Base-by-base conservation (phyloP, 352 stramenopile species). In the Phytophthora litchii region DNA sequence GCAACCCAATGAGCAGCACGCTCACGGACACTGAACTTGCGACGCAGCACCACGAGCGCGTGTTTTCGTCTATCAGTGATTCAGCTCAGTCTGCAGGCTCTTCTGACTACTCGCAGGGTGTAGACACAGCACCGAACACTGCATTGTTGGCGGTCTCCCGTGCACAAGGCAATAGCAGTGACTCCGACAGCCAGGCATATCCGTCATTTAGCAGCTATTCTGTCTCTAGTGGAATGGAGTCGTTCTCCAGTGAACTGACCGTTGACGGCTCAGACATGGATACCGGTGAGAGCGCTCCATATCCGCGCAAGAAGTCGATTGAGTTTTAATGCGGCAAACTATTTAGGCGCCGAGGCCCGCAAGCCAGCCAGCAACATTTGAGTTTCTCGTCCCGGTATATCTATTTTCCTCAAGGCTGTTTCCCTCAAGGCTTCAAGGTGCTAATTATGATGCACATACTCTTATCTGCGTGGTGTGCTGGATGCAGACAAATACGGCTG, bases 21-120 rank as follows among this genome's bases (percentile, higher is more conserved):
- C 38, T 84, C 16, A 78, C 60, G 32, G 73, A 75, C 42, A 82
- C 73, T 5, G 76, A 85, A 42, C 53, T 84, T 2, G 71, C 66
- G 20, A 45, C 65, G n/a, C 58, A 72, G 52, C 64, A 59, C 17
- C 37, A 54, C 11, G 56, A 67, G 37, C 47, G 61, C 20, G 57
- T 53, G n/a, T 83, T 86, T 67, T 83, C 67, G 21, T 62, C 65
- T n/a, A 68, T 72, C 21, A 80, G 70, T 42, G 23, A 50, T 20
- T 38, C 56, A 12, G 58, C 64, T 37, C 51, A 58, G 20, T 72
- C 64, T 1, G n/a, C 54, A 12, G 34, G 43, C 4, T 76, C 63
- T 16, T 77, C 68, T 9, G 43, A 69, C 34, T 77, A 66, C 44
- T 74, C 60, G 3, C 68, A 77, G 27, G 60, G 64, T 32, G 64